phyloP scores from a whole-genome alignment of 2,329 filamentous ascomycete species.

The Pleurostoma richardsiae region DNA sequence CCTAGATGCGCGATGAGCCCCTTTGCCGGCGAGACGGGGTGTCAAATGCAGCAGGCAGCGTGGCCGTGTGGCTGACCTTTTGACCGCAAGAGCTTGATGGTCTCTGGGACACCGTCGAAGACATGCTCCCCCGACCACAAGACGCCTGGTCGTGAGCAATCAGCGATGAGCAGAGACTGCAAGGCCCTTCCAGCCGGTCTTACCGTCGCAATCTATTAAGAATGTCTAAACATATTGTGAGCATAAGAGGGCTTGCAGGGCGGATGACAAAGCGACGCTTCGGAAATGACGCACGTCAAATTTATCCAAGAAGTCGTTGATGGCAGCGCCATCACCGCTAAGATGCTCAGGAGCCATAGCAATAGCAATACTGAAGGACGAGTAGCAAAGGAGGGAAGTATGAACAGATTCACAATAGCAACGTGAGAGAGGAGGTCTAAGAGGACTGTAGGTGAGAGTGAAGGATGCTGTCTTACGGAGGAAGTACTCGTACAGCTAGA shows the following conservation, averaged over 20 bases:
- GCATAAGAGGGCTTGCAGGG: constrained; percentile 3
- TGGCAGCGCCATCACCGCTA: constrained; percentile 71
- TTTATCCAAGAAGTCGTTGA: constrained; percentile 78
- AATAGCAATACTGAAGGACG: constrained; percentile 17
- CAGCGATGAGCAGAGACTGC: not conserved
- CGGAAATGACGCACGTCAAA: constrained; percentile 72
- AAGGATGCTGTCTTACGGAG: no score
- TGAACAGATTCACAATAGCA: no score
- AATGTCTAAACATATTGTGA: constrained; percentile 59
- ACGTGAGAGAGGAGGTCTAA: no score
- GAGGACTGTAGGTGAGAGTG: no score
- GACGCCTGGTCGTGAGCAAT: constrained; percentile 57
- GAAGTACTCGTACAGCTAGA: no score
- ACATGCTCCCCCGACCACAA: constrained; percentile 93
- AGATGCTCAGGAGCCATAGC: constrained; percentile 55
- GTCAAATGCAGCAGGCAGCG: no score
- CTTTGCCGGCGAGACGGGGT: not conserved
- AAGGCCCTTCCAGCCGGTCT: constrained; percentile 15
- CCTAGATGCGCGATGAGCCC: constrained; percentile 41
- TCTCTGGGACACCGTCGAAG: constrained; percentile 81
- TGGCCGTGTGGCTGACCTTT: constrained; percentile 52
- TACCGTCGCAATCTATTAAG: constrained; percentile 96
- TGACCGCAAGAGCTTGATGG: constrained; percentile 73
- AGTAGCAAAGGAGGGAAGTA: not conserved
- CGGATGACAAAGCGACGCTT: constrained; percentile 1